Evolutionary conservation across 768 basidiomycete genomes (phyloP), one percentile per base, ranked within the genome.

Genomic region (Mycena vitilis): DNA sequence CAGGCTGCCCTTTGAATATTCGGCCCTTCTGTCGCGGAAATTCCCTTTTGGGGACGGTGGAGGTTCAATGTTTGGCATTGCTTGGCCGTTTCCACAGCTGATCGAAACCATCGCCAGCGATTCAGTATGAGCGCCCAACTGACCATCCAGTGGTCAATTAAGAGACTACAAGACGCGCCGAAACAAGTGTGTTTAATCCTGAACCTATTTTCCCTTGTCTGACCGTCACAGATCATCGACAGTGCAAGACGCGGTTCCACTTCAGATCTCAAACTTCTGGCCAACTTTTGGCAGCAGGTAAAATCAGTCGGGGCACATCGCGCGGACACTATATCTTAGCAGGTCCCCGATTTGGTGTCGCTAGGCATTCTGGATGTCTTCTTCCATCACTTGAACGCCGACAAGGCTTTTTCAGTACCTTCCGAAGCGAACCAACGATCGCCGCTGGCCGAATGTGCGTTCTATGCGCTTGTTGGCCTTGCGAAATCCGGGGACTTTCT

Each of bases 381-480:
- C 57, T 77, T 79, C 60, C 45, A 44, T n/a, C 77, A 81, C 56
- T 73, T 82, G 1, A 68, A 76, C 36, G 67, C 51, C 16, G 68
- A 64, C 40, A 72, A 59, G 63, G 74, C 68, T 59, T 78, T 71
- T 40, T 47, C 42, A 38, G 63, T 66, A 9, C 65, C 67, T 12
- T 52, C 66, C 16, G 40, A 36, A 23, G 61, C 69, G 25, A 71
- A 57, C 23, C 58, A 62, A 16, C 65, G 73, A 30, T 68, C 72
- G 18, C 74, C 75, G 8, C 10, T 60, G 11, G 69, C 75, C 1
- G 76, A 78, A 42, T 69, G 74, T 36, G 81, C 81, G 1, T 80
- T 79, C 51, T 66, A 78, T 36, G 72, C 79, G 20, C 68, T 83
- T n/a, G 52, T 78, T 12, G 81, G 80, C 4, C 72, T 83, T 16